Conservation (phyloP, 495 filamentous ascomycete species). For the Podospora comata region DNA sequence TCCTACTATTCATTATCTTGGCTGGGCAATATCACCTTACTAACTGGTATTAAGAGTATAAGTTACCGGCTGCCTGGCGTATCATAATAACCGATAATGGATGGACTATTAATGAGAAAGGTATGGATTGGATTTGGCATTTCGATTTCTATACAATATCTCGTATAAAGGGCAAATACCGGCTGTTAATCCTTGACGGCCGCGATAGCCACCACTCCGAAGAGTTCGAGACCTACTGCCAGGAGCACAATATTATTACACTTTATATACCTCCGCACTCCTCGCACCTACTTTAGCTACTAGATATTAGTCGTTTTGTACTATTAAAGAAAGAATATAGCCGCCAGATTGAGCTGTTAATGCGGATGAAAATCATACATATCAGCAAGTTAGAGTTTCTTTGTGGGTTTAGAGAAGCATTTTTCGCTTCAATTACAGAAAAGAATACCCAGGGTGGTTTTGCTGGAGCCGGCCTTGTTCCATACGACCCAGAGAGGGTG, state of each 20-base stretch:
- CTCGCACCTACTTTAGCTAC: neutral
- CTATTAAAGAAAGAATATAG: constrained; percentile 11
- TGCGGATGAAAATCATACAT: constrained; percentile 13
- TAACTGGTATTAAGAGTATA: constrained; percentile 9
- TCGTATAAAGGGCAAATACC: constrained; percentile 13
- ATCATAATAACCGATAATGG: constrained; percentile 15
- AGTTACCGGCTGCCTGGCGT: constrained; percentile 2
- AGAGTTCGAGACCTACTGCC: too few species aligned
- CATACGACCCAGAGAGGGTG: constrained; percentile 9
- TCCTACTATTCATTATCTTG: constrained; percentile 14
- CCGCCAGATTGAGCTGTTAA: constrained; percentile 11
- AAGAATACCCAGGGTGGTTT: constrained; percentile 1
- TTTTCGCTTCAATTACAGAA: constrained; percentile 5
- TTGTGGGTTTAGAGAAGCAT: constrained; percentile 11
- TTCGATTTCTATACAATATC: constrained; percentile 11
- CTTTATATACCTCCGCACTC: neutral
- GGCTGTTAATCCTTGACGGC: constrained; percentile 14
- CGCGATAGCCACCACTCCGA: neutral
- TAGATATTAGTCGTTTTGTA: constrained; percentile 9
- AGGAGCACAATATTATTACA: constrained; percentile 5
- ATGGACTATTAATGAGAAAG: constrained; percentile 16
- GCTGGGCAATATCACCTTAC: constrained; percentile 13
- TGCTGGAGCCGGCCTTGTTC: neutral
- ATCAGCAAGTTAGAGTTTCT: constrained; percentile 16
- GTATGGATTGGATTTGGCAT: constrained; percentile 16